Percentiles rank a stretch among this genome's conserved stretches.
Conservation (phyloP, 768 basidiomycete genomes). For the Leccinum barrowsii region DNA sequence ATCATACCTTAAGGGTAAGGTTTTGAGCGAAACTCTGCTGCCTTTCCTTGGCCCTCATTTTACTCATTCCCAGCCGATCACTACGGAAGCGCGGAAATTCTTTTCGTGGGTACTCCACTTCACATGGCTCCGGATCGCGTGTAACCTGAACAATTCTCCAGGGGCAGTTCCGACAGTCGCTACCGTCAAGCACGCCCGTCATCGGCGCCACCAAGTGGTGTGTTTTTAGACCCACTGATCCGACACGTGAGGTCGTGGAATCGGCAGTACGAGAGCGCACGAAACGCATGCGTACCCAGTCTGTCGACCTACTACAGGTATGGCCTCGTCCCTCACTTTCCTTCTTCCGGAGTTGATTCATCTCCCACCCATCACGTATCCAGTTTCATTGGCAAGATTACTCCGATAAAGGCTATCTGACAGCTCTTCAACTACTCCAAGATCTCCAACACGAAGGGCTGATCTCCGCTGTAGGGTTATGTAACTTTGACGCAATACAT, state of each 20-base stretch:
- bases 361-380: background rate
- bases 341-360: background rate
- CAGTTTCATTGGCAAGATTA: slow-evolving; percentile 85
- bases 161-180: slow-evolving; percentile 64
- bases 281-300: slow-evolving; percentile 55
- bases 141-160: slow-evolving; percentile 27
- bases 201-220: slow-evolving; percentile 88
- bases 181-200: slow-evolving; percentile 40
- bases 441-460: slow-evolving; percentile 57
- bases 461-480: slow-evolving; percentile 67
- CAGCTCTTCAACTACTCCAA: slow-evolving; percentile 47
- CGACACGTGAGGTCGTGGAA: slow-evolving; percentile 55
- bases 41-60: slow-evolving; percentile 7
- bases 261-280: slow-evolving; percentile 67
- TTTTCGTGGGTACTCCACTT: slow-evolving; percentile 53
- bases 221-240: slow-evolving; percentile 54
- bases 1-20: slow-evolving; percentile 25
- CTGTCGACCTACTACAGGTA: slow-evolving; percentile 74
- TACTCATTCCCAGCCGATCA: slow-evolving; percentile 61
- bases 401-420: slow-evolving; percentile 45
- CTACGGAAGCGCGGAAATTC: slow-evolving; percentile 79
- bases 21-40: background rate
- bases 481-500: slow-evolving; percentile 74
- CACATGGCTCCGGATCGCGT: background rate
- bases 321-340: slow-evolving; percentile 5